Percentiles rank a stretch among this genome's conserved stretches.
Evolutionary conservation across 2,329 filamentous ascomycete genomes (phyloP).

Genomic region (Colletotrichum sp.): DNA sequence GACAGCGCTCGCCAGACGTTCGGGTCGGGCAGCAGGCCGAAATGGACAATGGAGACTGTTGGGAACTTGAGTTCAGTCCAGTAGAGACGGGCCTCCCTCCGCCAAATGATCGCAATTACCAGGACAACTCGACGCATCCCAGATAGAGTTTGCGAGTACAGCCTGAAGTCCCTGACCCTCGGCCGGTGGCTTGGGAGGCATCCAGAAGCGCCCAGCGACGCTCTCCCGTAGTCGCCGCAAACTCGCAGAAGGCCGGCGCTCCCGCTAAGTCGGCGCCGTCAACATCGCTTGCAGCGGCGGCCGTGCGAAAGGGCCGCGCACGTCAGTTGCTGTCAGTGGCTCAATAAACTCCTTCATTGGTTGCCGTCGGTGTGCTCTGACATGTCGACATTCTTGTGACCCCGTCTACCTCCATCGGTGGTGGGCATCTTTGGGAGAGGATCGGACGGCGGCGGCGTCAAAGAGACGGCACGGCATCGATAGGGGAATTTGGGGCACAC

Average conservation of each 20-base stretch:
- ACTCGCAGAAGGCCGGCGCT: not conserved
- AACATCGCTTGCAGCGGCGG: slow-evolving; percentile 16
- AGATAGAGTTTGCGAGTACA: slow-evolving; percentile 1
- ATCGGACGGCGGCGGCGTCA: slow-evolving; percentile 5
- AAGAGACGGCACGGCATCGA: slow-evolving; percentile 11
- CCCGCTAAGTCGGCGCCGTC: slow-evolving; percentile 12
- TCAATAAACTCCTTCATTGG: not conserved
- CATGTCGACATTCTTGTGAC: not conserved
- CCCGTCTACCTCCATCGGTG: not conserved
- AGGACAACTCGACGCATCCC: not conserved
- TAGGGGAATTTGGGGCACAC: not conserved
- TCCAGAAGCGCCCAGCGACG: not conserved
- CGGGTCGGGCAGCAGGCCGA: not conserved
- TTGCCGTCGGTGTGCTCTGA: not conserved
- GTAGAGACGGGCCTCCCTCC: not conserved
- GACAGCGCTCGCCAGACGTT: not conserved
- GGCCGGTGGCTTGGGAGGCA: not conserved
- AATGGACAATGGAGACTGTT: not conserved
- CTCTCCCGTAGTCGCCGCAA: slow-evolving; percentile 9
- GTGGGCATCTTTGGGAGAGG: not conserved
- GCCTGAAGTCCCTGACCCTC: not conserved
- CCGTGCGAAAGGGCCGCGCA: slow-evolving; percentile 11
- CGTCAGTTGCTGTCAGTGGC: slow-evolving; percentile 9
- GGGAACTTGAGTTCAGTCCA: not conserved
- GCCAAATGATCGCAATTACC: not conserved